Evolutionary conservation across 1,284 basidiomycete genomes (phyloP), one percentile per base, ranked within the genome.

Genomic region (Puccinia coronata): DNA sequence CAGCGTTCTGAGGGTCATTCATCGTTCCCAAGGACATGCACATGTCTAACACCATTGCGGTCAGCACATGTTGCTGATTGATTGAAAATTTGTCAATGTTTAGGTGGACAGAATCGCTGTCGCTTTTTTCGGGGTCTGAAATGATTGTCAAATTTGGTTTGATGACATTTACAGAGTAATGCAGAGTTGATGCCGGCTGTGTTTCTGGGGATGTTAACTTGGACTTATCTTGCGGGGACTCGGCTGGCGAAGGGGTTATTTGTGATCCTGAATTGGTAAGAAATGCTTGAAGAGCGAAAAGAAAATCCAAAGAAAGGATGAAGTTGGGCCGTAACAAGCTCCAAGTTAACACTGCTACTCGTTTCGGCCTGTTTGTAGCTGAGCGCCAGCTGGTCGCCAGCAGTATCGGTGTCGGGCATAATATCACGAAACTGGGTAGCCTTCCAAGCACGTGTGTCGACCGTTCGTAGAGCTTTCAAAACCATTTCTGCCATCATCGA

Each of bases 361-460:
- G 87, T 86, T 34, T 87, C 86, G 9, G 94, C 90, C 83, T 90
- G 90, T 3, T 94, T 93, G 86, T 94, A 98, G 80, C 96, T 90
- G 65, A 98, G 87, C 93, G 98, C 98, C 85, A 99, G 92, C 83
- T 96, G 97, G 84, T 98, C 95, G 41, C 95, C 91, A 83, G 93
- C 91, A 85, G 98, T 94, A 82, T 91, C 89, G 41, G 94, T 92
- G 18, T 94, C 92, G 0, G 97, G 97, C 82, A 99, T 93, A 82
- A 99, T 96, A 86, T 99, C 96, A 69, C 96, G 90, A 88, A 96
- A 98, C 84, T 91, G 92, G 25, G 94, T 93, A 23, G 85, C 85
- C 80, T 89, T 89, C 9, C 93, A 93, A 0, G 92, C 90, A 69
- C 92, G 89, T 5, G 92, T 98, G 85, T 96, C 97, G 85, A 90